Evolutionary conservation across 2,329 filamentous ascomycete genomes (phyloP).

Genomic region (Massarina eburnea): DNA sequence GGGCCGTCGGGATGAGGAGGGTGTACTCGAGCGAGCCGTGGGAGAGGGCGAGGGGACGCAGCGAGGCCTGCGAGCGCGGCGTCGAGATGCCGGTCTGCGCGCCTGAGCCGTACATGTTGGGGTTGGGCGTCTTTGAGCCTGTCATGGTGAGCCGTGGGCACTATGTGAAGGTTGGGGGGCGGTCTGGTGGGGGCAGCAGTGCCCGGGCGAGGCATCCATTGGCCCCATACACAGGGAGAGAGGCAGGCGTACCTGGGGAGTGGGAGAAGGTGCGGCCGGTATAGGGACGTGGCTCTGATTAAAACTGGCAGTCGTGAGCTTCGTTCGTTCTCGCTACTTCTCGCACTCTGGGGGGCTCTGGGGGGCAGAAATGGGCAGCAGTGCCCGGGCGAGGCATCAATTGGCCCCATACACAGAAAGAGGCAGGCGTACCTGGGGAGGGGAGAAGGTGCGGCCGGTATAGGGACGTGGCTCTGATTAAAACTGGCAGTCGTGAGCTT

Average conservation of each 20-base stretch:
- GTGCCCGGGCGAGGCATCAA: too few species aligned
- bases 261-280: neutral
- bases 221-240: too few species aligned
- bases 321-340: too few species aligned
- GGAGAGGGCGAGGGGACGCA: slow-evolving; percentile 84
- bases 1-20: slow-evolving; percentile 89
- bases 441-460: slow-evolving; percentile 20
- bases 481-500: slow-evolving; percentile 24
- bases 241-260: slow-evolving; percentile 2
- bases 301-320: too few species aligned
- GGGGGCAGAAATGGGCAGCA: too few species aligned
- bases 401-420: too few species aligned
- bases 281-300: neutral
- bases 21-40: slow-evolving; percentile 96
- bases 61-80: slow-evolving; percentile 87
- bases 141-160: slow-evolving; percentile 9
- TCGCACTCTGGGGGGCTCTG: too few species aligned
- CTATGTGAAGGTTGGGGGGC: slow-evolving; percentile 1
- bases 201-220: too few species aligned
- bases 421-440: too few species aligned
- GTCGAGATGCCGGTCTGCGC: slow-evolving; percentile 96
- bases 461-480: slow-evolving; percentile 15
- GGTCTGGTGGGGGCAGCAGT: too few species aligned
- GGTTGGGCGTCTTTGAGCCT: slow-evolving; percentile 10
- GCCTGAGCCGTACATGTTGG: slow-evolving; percentile 80